phyloP scores from a whole-genome alignment of 2,329 filamentous ascomycete species.

The Setomelanomma holmii region DNA sequence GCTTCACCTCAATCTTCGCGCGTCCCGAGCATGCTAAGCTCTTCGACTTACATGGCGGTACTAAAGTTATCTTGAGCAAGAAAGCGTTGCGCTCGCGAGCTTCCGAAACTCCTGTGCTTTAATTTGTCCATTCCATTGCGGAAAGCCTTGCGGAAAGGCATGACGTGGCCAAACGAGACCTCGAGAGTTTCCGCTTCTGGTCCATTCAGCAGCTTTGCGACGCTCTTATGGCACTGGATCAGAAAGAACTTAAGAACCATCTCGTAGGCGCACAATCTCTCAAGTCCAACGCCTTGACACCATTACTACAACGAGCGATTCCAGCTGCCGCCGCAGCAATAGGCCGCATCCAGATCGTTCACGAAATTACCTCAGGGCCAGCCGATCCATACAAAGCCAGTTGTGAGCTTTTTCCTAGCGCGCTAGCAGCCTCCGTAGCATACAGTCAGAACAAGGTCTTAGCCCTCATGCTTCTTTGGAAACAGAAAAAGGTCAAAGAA shows the following conservation, averaged over 20 bases:
- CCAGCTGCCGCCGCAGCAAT: neutral
- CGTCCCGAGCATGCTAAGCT: too few relatives aligned
- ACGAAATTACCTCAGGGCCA: neutral
- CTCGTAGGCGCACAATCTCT: neutral
- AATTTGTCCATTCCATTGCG: too few relatives aligned
- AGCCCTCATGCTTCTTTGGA: neutral
- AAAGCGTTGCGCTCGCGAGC: too few relatives aligned
- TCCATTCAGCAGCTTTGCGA: neutral
- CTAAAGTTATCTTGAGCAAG: too few relatives aligned
- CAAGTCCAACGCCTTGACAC: neutral
- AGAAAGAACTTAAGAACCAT: neutral
- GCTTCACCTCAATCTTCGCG: too few relatives aligned
- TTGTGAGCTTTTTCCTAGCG: neutral
- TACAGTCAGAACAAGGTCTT: neutral
- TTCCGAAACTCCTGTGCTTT: too few relatives aligned
- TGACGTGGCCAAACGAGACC: neutral
- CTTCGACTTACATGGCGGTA: too few relatives aligned
- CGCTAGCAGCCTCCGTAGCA: neutral
- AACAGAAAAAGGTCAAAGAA: neutral
- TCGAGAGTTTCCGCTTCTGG: neutral
- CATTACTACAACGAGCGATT: neutral
- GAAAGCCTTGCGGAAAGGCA: neutral
- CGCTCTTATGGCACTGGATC: neutral
- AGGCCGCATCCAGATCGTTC: neutral
- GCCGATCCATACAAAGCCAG: neutral